phyloP scores from a whole-genome alignment of 169 alveolate species.

The Cryptosporidium viatorum region DNA sequence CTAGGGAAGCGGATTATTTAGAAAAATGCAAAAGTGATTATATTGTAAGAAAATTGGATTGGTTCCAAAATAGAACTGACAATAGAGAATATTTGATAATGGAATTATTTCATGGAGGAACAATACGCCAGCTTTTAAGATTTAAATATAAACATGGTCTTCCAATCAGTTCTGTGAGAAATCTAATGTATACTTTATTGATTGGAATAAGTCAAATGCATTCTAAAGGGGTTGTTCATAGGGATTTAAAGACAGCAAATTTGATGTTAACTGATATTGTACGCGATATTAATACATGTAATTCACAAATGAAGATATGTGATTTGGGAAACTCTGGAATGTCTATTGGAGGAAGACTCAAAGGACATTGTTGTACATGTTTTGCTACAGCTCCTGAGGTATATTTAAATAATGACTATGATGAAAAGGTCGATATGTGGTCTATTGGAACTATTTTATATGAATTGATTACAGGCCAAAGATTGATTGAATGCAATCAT shows the following conservation, averaged over 20 bases:
- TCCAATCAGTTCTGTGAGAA: conserved; percentile 52
- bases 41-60: conserved; percentile 57
- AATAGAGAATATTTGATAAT: conserved; percentile 63
- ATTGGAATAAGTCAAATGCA: conserved; percentile 79
- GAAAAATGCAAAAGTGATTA: conserved; percentile 61
- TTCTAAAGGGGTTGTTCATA: conserved; percentile 87
- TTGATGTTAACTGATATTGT: conserved; percentile 83
- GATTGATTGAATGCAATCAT: conserved; percentile 77
- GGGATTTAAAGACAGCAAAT: conserved; percentile 91
- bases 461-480: conserved; percentile 80
- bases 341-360: conserved; percentile 55
- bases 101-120: conserved; percentile 75
- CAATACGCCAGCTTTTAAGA: conserved; percentile 70
- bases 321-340: conserved; percentile 91
- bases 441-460: conserved; percentile 84
- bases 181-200: conserved; percentile 55
- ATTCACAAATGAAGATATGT: conserved; percentile 84
- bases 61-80: conserved; percentile 69
- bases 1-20: conserved; percentile 72
- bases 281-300: conserved; percentile 73
- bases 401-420: conserved; percentile 82
- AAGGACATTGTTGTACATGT: conserved; percentile 84
- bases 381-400: conserved; percentile 88
- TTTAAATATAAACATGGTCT: conserved; percentile 70
- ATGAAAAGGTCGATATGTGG: conserved; percentile 86